These are phyloP conservation scores for Prinsepia uniflora DNA, from an alignment of 306 rosid species.

Conservation along the genomic window DNA sequence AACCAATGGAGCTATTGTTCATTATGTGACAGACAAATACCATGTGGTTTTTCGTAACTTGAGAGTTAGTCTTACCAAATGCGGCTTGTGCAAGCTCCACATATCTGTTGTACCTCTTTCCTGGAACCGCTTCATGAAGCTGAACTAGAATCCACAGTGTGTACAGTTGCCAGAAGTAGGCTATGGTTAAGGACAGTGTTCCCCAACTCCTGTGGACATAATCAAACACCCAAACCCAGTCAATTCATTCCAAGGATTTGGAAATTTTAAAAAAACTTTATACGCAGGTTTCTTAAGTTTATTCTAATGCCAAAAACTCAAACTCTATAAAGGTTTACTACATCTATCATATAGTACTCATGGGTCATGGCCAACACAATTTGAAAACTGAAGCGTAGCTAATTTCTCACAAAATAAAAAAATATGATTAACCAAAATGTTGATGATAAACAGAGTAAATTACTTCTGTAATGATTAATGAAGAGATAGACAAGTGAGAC, in stretches of 20 bases:
- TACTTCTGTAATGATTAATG: background rate
- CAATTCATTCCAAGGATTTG: background rate
- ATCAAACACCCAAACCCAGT: constrained; percentile 21
- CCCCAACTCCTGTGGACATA: constrained; percentile 86
- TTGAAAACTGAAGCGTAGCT: no score
- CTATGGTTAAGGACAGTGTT: constrained; percentile 79
- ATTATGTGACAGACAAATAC: background rate
- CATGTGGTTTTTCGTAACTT: background rate
- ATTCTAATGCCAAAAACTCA: background rate
- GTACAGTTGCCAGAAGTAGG: constrained; percentile 93
- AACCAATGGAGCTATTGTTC: background rate
- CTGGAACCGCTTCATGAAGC: constrained; percentile 98
- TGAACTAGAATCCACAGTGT: constrained; percentile 95
- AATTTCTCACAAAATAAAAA: background rate
- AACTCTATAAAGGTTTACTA: background rate
- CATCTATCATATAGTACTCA: background rate
- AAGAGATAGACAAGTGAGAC: background rate
- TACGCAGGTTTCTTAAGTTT: background rate
- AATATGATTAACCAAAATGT: background rate
- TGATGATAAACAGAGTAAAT: background rate
- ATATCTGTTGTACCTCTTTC: constrained; percentile 95
- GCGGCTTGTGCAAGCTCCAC: constrained; percentile 99
- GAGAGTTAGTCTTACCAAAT: constrained; percentile 55
- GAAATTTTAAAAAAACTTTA: background rate
- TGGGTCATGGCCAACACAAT: background rate